Percentiles rank a stretch among this genome's conserved stretches.
These are phyloP conservation scores for Rauvolfia tetraphylla DNA, from an alignment of 257 asterid genomes.

Conservation along the genomic window DNA sequence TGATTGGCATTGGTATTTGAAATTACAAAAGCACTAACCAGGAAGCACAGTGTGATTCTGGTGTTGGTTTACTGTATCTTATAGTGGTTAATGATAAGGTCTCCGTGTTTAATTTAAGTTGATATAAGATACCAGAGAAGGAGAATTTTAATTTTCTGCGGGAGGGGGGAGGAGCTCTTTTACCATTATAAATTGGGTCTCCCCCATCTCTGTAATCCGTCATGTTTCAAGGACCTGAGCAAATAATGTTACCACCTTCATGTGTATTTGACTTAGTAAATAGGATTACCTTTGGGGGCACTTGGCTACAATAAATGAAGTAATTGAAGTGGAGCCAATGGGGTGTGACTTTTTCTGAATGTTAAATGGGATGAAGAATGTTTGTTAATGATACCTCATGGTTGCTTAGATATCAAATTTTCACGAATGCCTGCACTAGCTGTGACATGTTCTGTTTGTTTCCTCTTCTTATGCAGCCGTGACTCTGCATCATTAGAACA, in stretches of 20 bases:
- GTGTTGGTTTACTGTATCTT: neutral
- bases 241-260: neutral
- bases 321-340: too few relatives aligned
- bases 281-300: neutral
- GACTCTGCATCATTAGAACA: slow-evolving; percentile 18
- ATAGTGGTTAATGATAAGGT: neutral
- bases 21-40: neutral
- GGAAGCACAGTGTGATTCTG: neutral
- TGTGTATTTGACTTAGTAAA: neutral
- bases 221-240: neutral
- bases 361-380: neutral
- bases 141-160: neutral
- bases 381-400: neutral
- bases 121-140: neutral
- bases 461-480: slow-evolving; percentile 21
- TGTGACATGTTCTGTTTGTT: neutral
- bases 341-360: neutral
- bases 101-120: neutral
- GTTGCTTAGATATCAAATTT: neutral
- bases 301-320: neutral
- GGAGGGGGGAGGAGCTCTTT: neutral
- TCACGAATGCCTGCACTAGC: neutral
- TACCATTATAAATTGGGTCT: neutral
- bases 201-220: neutral
- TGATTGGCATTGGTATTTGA: neutral